A percentile compares a stretch with the other conserved stretches of the same genome.
Conservation (phyloP, 768 basidiomycete genomes). For the Mycena chlorophos region DNA sequence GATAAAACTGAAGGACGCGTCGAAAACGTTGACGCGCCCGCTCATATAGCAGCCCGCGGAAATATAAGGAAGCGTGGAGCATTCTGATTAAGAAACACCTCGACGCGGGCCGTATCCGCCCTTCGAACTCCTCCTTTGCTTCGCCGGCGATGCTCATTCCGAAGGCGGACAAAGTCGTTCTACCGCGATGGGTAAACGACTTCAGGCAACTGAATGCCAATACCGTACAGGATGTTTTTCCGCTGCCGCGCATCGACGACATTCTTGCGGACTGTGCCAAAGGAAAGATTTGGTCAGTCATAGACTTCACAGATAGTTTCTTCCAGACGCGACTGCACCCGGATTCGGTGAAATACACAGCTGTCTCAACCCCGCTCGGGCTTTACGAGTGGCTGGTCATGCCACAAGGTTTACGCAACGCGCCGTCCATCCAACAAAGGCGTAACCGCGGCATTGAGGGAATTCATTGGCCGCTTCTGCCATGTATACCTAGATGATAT, state of each 20-base stretch:
- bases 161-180: slow-evolving; percentile 26
- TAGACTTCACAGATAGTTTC: slow-evolving; percentile 45
- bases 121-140: slow-evolving; percentile 25
- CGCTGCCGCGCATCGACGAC: slow-evolving; percentile 29
- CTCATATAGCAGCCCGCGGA: slow-evolving; percentile 30
- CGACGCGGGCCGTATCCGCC: slow-evolving; percentile 27
- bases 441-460: slow-evolving; percentile 31
- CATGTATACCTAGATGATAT: slow-evolving; percentile 49
- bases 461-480: slow-evolving; percentile 40
- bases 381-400: slow-evolving; percentile 44
- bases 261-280: slow-evolving; percentile 36
- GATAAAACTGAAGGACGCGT: slow-evolving; percentile 25
- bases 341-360: slow-evolving; percentile 32
- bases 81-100: slow-evolving; percentile 32
- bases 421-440: slow-evolving; percentile 34
- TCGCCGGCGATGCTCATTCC: slow-evolving; percentile 37
- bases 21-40: slow-evolving; percentile 16
- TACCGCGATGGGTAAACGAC: slow-evolving; percentile 32
- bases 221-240: slow-evolving; percentile 24
- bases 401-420: slow-evolving; percentile 40
- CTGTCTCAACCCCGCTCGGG: slow-evolving; percentile 37
- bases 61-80: slow-evolving; percentile 32
- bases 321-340: slow-evolving; percentile 38
- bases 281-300: slow-evolving; percentile 36
- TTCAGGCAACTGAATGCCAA: slow-evolving; percentile 28